phyloP scores from a whole-genome alignment of 179 eudicot genomes.

The Silene vulgaris region DNA sequence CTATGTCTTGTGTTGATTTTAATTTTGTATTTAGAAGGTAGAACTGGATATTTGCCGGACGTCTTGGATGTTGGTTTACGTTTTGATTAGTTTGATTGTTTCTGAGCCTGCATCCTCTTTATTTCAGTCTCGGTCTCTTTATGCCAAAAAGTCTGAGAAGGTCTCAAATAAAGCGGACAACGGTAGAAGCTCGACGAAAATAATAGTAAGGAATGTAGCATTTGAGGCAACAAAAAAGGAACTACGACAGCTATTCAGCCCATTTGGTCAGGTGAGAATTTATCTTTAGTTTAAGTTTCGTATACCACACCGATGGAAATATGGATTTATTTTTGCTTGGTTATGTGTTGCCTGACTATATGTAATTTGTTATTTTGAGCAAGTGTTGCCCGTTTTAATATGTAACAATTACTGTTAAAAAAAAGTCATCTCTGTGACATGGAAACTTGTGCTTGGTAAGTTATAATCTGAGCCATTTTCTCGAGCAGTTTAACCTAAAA shows the following conservation, averaged over 20 bases:
- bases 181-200: conserved; percentile 79
- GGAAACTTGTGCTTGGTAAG: neutral
- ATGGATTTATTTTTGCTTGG: neutral
- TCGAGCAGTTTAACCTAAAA: neutral
- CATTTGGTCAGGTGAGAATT: conserved; percentile 76
- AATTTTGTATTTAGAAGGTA: conserved; percentile 3
- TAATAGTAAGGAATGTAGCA: conserved; percentile 88
- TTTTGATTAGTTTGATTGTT: neutral
- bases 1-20: neutral
- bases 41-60: neutral
- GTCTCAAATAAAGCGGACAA: conserved; percentile 43
- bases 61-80: conserved; percentile 4
- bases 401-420: neutral
- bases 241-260: conserved; percentile 75
- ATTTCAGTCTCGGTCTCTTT: conserved; percentile 54
- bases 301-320: neutral
- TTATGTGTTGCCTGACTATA: conserved; percentile 9
- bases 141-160: conserved; percentile 55
- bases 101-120: neutral
- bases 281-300: neutral
- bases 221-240: conserved; percentile 94
- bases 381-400: neutral
- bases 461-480: neutral
- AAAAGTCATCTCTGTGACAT: neutral
- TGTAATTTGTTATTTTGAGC: neutral